These are phyloP conservation scores for Rhododendron kiyosumense DNA, from an alignment of 148 eudicot species.

Conservation along the genomic window DNA sequence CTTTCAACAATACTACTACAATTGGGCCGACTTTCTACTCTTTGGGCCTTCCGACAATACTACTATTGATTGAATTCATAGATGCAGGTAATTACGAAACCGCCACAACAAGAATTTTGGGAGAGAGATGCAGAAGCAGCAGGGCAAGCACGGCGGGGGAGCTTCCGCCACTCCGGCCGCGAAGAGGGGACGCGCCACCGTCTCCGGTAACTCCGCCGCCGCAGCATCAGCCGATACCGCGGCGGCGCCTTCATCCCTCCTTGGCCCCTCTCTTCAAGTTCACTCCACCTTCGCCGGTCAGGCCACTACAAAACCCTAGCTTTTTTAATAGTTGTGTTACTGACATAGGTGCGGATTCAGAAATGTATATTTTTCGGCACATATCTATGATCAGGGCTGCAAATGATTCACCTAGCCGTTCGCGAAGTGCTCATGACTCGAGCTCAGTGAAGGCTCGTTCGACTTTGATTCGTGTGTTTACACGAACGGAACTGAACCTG, in stretches of 20 bases:
- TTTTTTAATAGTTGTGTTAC: not conserved
- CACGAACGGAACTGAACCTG: too few relatives aligned
- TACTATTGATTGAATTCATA: not conserved
- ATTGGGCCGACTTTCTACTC: not conserved
- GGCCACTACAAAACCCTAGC: slow-evolving; percentile 28
- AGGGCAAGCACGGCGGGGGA: slow-evolving; percentile 52
- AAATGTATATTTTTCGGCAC: not conserved
- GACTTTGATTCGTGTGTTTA: too few relatives aligned
- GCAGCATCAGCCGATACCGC: slow-evolving; percentile 31
- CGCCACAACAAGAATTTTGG: not conserved
- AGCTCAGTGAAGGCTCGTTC: too few relatives aligned
- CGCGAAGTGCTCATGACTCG: too few relatives aligned
- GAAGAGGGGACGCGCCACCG: slow-evolving; percentile 93
- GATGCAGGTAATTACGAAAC: not conserved
- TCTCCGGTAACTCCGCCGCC: slow-evolving; percentile 50
- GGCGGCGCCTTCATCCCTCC: slow-evolving; percentile 55
- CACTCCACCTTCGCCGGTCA: slow-evolving; percentile 78
- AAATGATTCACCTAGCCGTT: too few relatives aligned
- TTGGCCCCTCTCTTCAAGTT: slow-evolving; percentile 94
- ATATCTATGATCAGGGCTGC: too few relatives aligned
- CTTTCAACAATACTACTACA: too few relatives aligned
- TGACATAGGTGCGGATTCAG: not conserved
- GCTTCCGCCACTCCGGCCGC: slow-evolving; percentile 47
- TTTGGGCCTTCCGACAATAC: not conserved
- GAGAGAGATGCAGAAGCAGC: slow-evolving; percentile 63